phyloP scores from a whole-genome alignment of 148 eudicot genomes.

The Camellia lanceoleosa region DNA sequence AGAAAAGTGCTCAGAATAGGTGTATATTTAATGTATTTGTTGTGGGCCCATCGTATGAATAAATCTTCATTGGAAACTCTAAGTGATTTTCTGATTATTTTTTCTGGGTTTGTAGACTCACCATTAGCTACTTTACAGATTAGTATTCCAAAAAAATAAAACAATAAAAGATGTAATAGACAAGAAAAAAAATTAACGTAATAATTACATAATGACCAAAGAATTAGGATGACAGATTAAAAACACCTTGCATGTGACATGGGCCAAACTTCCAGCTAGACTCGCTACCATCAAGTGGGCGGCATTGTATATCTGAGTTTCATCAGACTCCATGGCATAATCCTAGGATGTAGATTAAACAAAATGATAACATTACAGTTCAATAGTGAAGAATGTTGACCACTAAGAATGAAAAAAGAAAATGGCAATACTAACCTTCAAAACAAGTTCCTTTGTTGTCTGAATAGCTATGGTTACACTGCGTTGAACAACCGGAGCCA shows the following conservation, averaged over 20 bases:
- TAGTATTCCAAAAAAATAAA: background rate
- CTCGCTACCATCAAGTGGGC: constrained; percentile 17
- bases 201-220: background rate
- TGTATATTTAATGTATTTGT: too few relatives aligned
- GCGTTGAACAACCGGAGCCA: constrained; percentile 9
- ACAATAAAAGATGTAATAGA: background rate
- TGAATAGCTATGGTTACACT: constrained; percentile 13
- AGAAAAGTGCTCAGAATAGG: too few relatives aligned
- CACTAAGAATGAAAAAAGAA: background rate
- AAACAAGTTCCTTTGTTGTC: constrained; percentile 19
- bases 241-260: constrained; percentile 16
- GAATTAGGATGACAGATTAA: background rate
- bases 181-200: background rate
- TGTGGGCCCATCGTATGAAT: too few relatives aligned
- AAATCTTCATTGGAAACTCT: too few relatives aligned
- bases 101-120: too few relatives aligned
- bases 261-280: constrained; percentile 16
- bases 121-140: too few relatives aligned
- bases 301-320: constrained; percentile 6
- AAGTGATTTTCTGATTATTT: too few relatives aligned
- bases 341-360: background rate
- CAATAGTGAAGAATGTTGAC: background rate
- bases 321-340: constrained; percentile 15
- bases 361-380: background rate
- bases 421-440: constrained; percentile 11